These are phyloP conservation scores for Trichoderma cornu-damae DNA, from an alignment of 2,329 filamentous ascomycete species.

Conservation along the genomic window DNA sequence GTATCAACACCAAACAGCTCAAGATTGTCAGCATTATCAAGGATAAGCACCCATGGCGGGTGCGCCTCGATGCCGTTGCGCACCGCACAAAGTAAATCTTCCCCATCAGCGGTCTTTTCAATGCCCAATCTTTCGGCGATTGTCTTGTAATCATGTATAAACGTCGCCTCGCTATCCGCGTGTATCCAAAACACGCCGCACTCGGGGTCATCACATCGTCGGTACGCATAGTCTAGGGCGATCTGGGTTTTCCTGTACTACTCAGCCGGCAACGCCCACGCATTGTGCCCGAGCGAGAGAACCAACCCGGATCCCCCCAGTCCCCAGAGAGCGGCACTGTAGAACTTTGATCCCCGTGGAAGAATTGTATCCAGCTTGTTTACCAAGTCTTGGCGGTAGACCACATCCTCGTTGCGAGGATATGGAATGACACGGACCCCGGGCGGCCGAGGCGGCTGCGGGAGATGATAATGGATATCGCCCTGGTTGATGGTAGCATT, in stretches of 20 bases:
- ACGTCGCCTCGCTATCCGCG: slow-evolving; percentile 31
- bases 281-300: background rate
- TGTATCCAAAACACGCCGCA: slow-evolving; percentile 37
- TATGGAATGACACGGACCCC: slow-evolving; percentile 14
- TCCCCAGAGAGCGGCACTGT: slow-evolving; percentile 6
- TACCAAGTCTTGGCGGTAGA: slow-evolving; percentile 11
- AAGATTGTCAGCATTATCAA: slow-evolving; percentile 34
- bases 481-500: slow-evolving; percentile 3
- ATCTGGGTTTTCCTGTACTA: slow-evolving; percentile 36
- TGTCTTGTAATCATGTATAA: slow-evolving; percentile 29
- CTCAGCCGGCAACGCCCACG: background rate
- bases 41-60: slow-evolving; percentile 28
- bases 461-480: slow-evolving; percentile 5
- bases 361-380: slow-evolving; percentile 12
- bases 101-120: slow-evolving; percentile 19
- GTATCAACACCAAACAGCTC: slow-evolving; percentile 25
- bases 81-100: slow-evolving; percentile 23
- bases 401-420: slow-evolving; percentile 21
- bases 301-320: slow-evolving; percentile 5
- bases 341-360: background rate
- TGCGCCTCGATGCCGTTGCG: slow-evolving; percentile 21
- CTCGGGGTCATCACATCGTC: slow-evolving; percentile 19
- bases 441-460: background rate
- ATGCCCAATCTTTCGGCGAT: slow-evolving; percentile 29
- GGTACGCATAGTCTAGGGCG: slow-evolving; percentile 34